A percentile compares a stretch with the other conserved stretches of the same genome.
These are phyloP conservation scores for Besnoitia besnoiti DNA, from an alignment of 169 alveolate species.

Conservation along the genomic window DNA sequence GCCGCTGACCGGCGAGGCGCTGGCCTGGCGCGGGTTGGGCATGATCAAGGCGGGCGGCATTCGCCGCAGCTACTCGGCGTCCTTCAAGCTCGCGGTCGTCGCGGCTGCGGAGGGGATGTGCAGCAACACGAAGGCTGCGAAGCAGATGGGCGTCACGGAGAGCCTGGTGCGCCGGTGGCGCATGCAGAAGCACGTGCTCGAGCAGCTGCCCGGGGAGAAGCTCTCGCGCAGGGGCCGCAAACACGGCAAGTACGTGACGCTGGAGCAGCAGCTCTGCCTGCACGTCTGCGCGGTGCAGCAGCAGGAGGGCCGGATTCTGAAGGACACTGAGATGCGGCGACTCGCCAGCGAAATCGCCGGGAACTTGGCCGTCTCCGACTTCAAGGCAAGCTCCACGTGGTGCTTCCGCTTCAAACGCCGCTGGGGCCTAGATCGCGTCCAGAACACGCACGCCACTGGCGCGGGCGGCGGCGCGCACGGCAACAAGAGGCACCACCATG, in stretches of 20 bases:
- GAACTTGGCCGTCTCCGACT: neutral
- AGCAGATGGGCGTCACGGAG: constrained; percentile 41
- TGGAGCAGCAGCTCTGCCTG: constrained; percentile 30
- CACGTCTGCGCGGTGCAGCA: constrained; percentile 44
- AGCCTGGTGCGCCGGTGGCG: constrained; percentile 45
- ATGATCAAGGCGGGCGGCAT: constrained; percentile 17
- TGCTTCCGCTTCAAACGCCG: constrained; percentile 44
- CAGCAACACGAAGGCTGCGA: constrained; percentile 50
- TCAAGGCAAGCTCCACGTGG: constrained; percentile 43
- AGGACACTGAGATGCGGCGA: constrained; percentile 32
- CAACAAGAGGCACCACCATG: no score
- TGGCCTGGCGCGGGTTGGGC: constrained; percentile 19
- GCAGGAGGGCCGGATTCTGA: constrained; percentile 30
- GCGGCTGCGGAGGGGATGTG: constrained; percentile 41
- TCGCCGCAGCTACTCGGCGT: constrained; percentile 22
- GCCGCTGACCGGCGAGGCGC: neutral
- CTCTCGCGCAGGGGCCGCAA: constrained; percentile 43
- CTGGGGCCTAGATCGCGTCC: constrained; percentile 38
- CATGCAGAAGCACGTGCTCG: constrained; percentile 28
- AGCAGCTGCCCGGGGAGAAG: constrained; percentile 47
- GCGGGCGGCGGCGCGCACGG: constrained; percentile 15
- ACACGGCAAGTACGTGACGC: constrained; percentile 33
- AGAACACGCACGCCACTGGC: neutral
- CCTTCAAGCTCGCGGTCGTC: constrained; percentile 38
- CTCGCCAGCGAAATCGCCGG: constrained; percentile 33